Evolutionary conservation across 2,329 filamentous ascomycete species (phyloP), one percentile per base, ranked within the genome.

Genomic region (Penicillium sp.): DNA sequence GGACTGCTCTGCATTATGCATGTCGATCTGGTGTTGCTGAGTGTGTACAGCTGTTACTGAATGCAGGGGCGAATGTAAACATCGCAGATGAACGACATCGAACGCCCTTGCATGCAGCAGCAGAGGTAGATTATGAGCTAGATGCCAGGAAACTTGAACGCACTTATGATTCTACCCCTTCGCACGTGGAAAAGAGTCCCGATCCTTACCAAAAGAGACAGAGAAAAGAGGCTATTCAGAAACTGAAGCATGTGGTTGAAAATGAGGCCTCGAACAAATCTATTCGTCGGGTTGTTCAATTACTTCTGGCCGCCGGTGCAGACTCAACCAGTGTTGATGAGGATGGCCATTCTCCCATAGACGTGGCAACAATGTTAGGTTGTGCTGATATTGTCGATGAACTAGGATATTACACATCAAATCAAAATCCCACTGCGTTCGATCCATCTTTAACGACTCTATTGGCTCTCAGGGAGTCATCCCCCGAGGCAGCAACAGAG

Each of bases 1-100:
- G 48, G 15, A 46, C 51, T 39, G 39, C 54, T 27, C 27, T 57
- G 27, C 54, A 57, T 40, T 36, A 54, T 20, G 54, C 54, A 7
- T 46, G 40, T 15, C 23, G 23, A 29, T 49, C 41, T 23, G 51
- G 51, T 7, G 47, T 20, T 36, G 23, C 26, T n/a, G 52, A 46
- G 37, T 45, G 41, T 32, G 54, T 56, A 9, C 24, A 32, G 39
- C 40, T 49, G 6, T 41, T 56, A 10, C 51, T 56, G 3, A 32
- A 41, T 12, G 42, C 46, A 27, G 54, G 54, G 6, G 47, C 44
- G 5, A 27, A 46, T 39, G 24, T 30, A 33, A 15, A 33, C 13
- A 33, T 33, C 30, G 30, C 30, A 33, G 30, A 33, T 33, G 30
- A 33, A 33, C 30, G 30, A 17, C 13, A 33, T 33, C 30, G 30